Percentiles rank a stretch among this genome's conserved stretches.
Evolutionary conservation across 352 stramenopile genomes (phyloP).

Genomic region (Phytopythium litorale): DNA sequence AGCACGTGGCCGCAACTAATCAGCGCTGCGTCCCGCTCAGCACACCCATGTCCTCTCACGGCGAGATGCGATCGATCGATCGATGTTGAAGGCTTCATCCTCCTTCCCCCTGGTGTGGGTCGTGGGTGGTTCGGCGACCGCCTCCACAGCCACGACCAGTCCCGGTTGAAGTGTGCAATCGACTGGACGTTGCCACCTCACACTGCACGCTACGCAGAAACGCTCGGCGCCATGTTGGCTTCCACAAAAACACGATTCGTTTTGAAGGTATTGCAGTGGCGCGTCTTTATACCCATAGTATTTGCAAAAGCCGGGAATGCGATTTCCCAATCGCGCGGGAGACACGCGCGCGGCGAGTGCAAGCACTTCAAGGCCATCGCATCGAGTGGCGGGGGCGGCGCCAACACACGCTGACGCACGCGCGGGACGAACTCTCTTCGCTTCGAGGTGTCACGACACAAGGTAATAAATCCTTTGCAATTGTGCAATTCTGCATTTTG

Average conservation of each 20-base stretch:
- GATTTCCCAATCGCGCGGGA: not conserved
- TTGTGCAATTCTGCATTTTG: too few species aligned
- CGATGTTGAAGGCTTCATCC: not conserved
- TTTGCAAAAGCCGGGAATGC: not conserved
- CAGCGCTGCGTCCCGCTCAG: too few species aligned
- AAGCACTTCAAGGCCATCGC: not conserved
- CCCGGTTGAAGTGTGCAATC: not conserved
- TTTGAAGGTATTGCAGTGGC: not conserved
- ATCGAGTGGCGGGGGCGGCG: not conserved
- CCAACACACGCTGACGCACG: not conserved
- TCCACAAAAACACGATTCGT: constrained; percentile 3
- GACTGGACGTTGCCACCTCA: not conserved
- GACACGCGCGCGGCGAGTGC: not conserved
- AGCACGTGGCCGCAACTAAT: not conserved
- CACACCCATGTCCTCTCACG: not conserved
- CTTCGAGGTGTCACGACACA: too few species aligned
- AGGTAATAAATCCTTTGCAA: too few species aligned
- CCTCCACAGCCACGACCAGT: not conserved
- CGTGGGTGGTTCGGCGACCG: not conserved
- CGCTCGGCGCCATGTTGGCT: not conserved
- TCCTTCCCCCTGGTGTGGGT: not conserved
- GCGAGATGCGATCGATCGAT: not conserved
- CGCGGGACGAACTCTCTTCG: too few species aligned
- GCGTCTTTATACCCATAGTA: too few species aligned
- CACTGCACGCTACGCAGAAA: not conserved